Conservation (phyloP, 805 yeast genomes). For the Candida khao-thaluensis region DNA sequence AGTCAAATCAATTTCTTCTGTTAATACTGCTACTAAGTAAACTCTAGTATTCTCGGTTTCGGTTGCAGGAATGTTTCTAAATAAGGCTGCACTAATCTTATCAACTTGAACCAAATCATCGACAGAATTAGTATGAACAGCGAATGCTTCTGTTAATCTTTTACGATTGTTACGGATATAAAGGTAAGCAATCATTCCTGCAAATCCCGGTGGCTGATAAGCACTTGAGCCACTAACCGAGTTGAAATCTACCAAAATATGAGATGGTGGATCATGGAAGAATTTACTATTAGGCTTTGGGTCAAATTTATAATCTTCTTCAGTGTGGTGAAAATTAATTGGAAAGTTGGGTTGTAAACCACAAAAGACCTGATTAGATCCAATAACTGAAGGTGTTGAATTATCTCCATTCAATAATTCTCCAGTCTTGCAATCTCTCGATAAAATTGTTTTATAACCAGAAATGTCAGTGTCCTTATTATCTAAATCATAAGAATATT, state of each 20-base stretch:
- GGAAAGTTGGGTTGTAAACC: constrained; percentile 78
- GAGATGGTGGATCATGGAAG: constrained; percentile 53
- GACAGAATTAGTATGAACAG: constrained; percentile 59
- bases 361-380: constrained; percentile 64
- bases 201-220: constrained; percentile 63
- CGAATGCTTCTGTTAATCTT: constrained; percentile 77
- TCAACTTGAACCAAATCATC: constrained; percentile 57
- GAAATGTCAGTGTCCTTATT: constrained; percentile 48
- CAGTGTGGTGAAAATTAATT: constrained; percentile 32
- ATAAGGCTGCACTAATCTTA: constrained; percentile 74
- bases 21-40: constrained; percentile 71
- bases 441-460: constrained; percentile 66
- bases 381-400: constrained; percentile 56
- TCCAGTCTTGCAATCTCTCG: constrained; percentile 62
- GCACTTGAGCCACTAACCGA: constrained; percentile 60
- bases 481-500: constrained; percentile 40
- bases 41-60: constrained; percentile 64
- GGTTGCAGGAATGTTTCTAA: constrained; percentile 69
- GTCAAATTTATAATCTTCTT: constrained; percentile 32
- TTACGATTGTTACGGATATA: constrained; percentile 63
- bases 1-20: constrained; percentile 60
- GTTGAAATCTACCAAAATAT: constrained; percentile 74
- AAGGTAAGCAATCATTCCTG: constrained; percentile 70
- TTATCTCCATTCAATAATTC: constrained; percentile 45
- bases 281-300: constrained; percentile 50